A percentile compares a stretch with the other conserved stretches of the same genome.
These are phyloP conservation scores for Amaranthus cruentus DNA, from an alignment of 148 eudicot species.

Conservation along the genomic window DNA sequence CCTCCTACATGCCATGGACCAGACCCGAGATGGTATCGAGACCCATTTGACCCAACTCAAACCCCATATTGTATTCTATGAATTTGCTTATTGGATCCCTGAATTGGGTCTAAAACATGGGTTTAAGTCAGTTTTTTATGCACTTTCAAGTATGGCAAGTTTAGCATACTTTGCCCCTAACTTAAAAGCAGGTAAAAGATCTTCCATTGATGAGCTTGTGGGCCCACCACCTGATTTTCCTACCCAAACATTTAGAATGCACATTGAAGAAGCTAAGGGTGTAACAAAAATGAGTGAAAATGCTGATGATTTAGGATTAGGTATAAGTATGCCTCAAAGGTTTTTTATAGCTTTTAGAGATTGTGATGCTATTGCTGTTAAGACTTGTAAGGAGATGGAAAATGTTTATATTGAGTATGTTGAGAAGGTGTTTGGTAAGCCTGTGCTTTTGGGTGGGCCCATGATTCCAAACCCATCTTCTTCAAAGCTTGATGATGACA, in stretches of 20 bases:
- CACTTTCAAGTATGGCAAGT: no score
- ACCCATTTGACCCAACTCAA: constrained; percentile 21
- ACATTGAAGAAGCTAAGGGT: constrained; percentile 7
- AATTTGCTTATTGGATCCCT: constrained; percentile 43
- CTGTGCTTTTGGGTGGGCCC: constrained; percentile 30
- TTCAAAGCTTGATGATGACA: constrained; percentile 29
- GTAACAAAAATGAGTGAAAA: not conserved
- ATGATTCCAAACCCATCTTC: constrained; percentile 27
- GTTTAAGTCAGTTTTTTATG: constrained; percentile 20
- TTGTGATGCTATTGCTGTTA: constrained; percentile 12
- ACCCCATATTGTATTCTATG: constrained; percentile 34
- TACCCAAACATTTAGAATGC: not conserved
- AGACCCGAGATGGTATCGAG: constrained; percentile 25
- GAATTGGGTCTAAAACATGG: constrained; percentile 20
- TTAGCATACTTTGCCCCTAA: no score
- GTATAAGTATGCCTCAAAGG: not conserved
- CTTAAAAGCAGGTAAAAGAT: no score
- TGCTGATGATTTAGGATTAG: not conserved
- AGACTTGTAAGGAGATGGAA: constrained; percentile 22
- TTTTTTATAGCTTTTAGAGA: not conserved
- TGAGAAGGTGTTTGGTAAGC: not conserved
- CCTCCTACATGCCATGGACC: constrained; percentile 33
- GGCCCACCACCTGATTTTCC: constrained; percentile 19
- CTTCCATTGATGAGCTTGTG: no score
- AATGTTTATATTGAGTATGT: constrained; percentile 5